These are phyloP conservation scores for Populus ilicifolia DNA, from an alignment of 345 rosid genomes.

Conservation along the genomic window DNA sequence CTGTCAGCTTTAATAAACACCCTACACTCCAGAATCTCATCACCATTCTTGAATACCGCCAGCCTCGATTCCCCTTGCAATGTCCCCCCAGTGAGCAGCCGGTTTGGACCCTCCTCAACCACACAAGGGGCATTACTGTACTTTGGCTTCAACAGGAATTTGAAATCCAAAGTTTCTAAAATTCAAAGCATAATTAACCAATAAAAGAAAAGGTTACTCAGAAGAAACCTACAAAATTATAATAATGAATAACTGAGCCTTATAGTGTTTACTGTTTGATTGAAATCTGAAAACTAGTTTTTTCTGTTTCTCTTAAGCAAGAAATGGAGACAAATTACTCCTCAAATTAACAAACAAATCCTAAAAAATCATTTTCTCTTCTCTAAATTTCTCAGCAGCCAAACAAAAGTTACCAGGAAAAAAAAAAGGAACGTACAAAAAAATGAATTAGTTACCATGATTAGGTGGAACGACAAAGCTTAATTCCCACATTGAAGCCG, in stretches of 20 bases:
- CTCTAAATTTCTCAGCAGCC: background rate
- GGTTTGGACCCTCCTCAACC: constrained; percentile 85
- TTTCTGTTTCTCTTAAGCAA: background rate
- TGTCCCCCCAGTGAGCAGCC: constrained; percentile 66
- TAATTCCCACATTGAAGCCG: constrained; percentile 81
- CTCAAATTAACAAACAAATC: background rate
- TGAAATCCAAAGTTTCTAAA: constrained; percentile 91
- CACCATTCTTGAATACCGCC: constrained; percentile 64
- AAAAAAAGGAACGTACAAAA: background rate
- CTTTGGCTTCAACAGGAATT: constrained; percentile 95
- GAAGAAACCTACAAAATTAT: background rate
- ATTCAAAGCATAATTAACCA: constrained; percentile 4
- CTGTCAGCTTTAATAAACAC: constrained; percentile 79
- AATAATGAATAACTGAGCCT: too few species aligned
- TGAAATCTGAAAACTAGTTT: background rate
- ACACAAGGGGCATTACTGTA: constrained; percentile 50
- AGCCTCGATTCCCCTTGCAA: constrained; percentile 77
- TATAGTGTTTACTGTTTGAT: background rate
- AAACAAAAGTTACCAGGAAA: constrained; percentile 7
- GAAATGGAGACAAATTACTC: background rate
- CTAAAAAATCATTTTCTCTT: background rate
- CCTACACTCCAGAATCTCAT: constrained; percentile 69
- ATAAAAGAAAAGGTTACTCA: background rate
- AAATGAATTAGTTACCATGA: constrained; percentile 49
- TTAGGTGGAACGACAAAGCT: constrained; percentile 97